Conservation (phyloP, 2,329 filamentous ascomycete genomes). For the Diplodia intermedia region DNA sequence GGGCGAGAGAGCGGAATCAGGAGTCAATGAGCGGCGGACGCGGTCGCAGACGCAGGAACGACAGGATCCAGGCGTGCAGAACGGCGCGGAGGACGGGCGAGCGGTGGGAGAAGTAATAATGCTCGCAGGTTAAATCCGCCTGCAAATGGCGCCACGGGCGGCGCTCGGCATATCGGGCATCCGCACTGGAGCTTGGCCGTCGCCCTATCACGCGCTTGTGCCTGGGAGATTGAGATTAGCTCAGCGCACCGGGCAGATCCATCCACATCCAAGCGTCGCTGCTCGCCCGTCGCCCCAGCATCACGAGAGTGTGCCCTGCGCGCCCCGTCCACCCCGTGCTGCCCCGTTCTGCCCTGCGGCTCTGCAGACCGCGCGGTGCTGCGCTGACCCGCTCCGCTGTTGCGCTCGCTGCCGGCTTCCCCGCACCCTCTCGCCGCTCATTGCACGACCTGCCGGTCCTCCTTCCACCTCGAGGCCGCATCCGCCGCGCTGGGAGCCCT, state of each 20-base stretch:
- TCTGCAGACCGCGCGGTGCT: constrained; percentile 18
- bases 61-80: constrained; percentile 12
- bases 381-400: neutral
- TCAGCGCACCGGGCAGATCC: constrained; percentile 24
- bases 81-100: neutral
- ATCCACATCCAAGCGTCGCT: constrained; percentile 29
- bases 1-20: neutral
- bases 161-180: constrained; percentile 26
- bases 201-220: constrained; percentile 25
- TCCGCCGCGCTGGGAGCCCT: neutral
- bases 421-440: constrained; percentile 7
- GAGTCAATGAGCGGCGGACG: constrained; percentile 23
- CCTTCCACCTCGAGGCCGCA: neutral
- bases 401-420: constrained; percentile 5
- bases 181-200: constrained; percentile 13
- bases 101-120: constrained; percentile 10
- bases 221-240: constrained; percentile 31
- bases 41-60: constrained; percentile 16
- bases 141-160: constrained; percentile 26
- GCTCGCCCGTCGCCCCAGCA: constrained; percentile 25
- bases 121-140: constrained; percentile 9
- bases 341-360: constrained; percentile 9
- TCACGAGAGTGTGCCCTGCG: constrained; percentile 24
- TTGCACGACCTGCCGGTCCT: neutral
- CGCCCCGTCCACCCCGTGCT: too few species aligned